Evolutionary conservation across 2,329 filamentous ascomycete species (phyloP).

Genomic region (Hypomyces perniciosus): DNA sequence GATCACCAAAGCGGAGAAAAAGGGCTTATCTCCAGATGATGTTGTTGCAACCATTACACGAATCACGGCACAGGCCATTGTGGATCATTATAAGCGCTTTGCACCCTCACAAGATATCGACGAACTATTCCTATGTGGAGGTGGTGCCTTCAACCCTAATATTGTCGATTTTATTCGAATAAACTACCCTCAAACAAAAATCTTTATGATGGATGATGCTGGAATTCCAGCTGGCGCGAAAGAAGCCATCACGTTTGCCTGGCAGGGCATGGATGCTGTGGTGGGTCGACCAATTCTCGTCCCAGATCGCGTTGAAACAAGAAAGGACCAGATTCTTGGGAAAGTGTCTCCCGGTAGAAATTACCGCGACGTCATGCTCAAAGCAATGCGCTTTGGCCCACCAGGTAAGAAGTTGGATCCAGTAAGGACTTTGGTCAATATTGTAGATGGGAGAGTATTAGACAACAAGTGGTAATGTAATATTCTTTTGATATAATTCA

Average conservation of each 20-base stretch:
- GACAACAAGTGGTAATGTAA: conserved; percentile 31
- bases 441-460: conserved; percentile 41
- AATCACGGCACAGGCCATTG: conserved; percentile 33
- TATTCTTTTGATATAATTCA: too few relatives aligned
- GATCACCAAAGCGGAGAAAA: conserved; percentile 33
- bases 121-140: conserved; percentile 57
- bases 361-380: conserved; percentile 46
- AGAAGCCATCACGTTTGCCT: conserved; percentile 46
- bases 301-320: conserved; percentile 46
- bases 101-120: conserved; percentile 18
- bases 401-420: conserved; percentile 36
- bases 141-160: conserved; percentile 52
- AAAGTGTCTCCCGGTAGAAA: conserved; percentile 51
- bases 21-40: conserved; percentile 35
- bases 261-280: conserved; percentile 55
- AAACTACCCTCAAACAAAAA: conserved; percentile 39
- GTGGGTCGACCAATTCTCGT: conserved; percentile 49
- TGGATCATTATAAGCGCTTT: conserved; percentile 15
- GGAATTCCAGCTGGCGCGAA: conserved; percentile 44
- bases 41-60: conserved; percentile 46
- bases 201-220: conserved; percentile 51
- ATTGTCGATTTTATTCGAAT: conserved; percentile 48
- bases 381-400: conserved; percentile 46
- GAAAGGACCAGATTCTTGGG: conserved; percentile 44
- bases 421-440: conserved; percentile 46